Evolutionary conservation across 306 rosid genomes (phyloP), one percentile per base, ranked within the genome.

Genomic region (Cucumis cinereus): DNA sequence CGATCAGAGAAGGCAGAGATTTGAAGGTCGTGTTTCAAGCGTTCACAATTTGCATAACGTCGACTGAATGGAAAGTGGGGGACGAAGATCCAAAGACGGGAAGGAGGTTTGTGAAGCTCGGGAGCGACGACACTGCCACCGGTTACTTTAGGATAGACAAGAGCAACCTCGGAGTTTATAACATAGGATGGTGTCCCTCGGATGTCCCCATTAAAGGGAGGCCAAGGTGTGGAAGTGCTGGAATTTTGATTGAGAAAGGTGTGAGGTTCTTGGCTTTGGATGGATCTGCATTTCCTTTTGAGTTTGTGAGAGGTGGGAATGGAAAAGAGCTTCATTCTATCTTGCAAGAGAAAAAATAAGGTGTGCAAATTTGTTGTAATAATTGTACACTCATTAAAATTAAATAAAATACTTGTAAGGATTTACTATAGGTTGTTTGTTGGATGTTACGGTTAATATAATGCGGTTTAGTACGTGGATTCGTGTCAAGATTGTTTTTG

Each of bases 211-310:
- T 41, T 41, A 41, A 11, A 41, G 60, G 53, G 26, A 74, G 52
- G 67, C 77, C 77, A 38, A 56, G 77, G 38, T 74, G 77, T 74
- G 77, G 77, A 26, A 36, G 33, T 20, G 67, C 53, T 10, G 52
- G 52, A 19, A 20, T 74, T 30, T 74, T 74, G 67, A 50, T 74
- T 36, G 77, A 74, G 33, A 41, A 74, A 55, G 77, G 77, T 19
- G 36, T 74, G n/a, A 74, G 77, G 58, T 7, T 74, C 14, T 14
- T 74, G 77, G 77, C 67, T 54, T 36, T 74, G 54, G 77, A 55
- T 74, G 77, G 54, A 10, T 0, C 8, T 49, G 66, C 60, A 0
- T 55, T 74, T 53, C 77, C 64, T 55, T 54, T 74, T 54, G 66
- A 74, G 64, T 74, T 74, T 74, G 77, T 28, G n/a, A 55, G 22